Percentiles rank a stretch among this genome's conserved stretches.
phyloP scores from a whole-genome alignment of 2,329 filamentous ascomycete species.

The Aquanectria penicillioides region DNA sequence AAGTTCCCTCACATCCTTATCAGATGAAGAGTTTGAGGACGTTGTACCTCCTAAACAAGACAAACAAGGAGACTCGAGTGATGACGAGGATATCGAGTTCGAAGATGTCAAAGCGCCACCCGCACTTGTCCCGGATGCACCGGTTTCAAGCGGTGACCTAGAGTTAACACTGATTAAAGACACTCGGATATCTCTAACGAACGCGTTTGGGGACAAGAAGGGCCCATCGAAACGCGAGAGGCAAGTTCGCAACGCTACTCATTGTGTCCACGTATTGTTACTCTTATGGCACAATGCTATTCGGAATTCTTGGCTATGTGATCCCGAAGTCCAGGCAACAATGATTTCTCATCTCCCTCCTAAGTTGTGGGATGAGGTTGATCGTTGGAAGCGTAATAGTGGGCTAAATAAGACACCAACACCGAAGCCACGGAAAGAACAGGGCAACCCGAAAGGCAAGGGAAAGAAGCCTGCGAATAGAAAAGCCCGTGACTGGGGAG shows the following conservation, averaged over 20 bases:
- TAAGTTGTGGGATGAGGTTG: slow-evolving; percentile 75
- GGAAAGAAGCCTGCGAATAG: slow-evolving; percentile 50
- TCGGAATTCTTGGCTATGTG: slow-evolving; percentile 85
- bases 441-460: slow-evolving; percentile 51
- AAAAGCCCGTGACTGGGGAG: slow-evolving; percentile 71
- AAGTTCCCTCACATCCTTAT: slow-evolving; percentile 63
- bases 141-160: slow-evolving; percentile 71
- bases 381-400: slow-evolving; percentile 76
- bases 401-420: slow-evolving; percentile 63
- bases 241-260: slow-evolving; percentile 79
- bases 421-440: slow-evolving; percentile 43
- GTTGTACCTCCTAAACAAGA: slow-evolving; percentile 53
- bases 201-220: slow-evolving; percentile 75
- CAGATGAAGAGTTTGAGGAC: slow-evolving; percentile 66
- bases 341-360: slow-evolving; percentile 78
- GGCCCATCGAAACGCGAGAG: slow-evolving; percentile 87
- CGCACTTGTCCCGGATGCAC: slow-evolving; percentile 57
- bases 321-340: slow-evolving; percentile 77
- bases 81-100: slow-evolving; percentile 63
- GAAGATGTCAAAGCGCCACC: slow-evolving; percentile 73
- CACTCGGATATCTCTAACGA: slow-evolving; percentile 67
- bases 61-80: slow-evolving; percentile 45
- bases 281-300: slow-evolving; percentile 91
- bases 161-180: slow-evolving; percentile 76
- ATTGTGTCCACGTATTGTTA: slow-evolving; percentile 88